Conservation (phyloP, 495 filamentous ascomycete species). For the Daldinia caldariorum region DNA sequence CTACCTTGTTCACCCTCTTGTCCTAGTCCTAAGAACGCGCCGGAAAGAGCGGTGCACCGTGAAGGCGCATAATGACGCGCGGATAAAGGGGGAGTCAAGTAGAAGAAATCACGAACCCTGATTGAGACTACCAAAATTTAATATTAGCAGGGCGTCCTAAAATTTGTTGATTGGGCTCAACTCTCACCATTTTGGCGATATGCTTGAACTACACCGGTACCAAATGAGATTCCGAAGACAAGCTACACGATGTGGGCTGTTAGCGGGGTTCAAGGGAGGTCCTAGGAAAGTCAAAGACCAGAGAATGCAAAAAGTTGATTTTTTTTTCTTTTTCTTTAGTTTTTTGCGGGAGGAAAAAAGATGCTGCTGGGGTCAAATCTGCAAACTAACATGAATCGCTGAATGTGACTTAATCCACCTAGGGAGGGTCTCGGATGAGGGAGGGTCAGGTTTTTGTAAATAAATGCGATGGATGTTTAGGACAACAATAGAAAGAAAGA, state of each 20-base stretch:
- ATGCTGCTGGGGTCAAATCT: constrained; percentile 7
- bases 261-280: constrained; percentile 38
- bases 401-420: constrained; percentile 10
- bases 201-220: constrained; percentile 40
- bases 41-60: constrained; percentile 25
- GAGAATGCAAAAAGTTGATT: background rate
- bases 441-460: constrained; percentile 5
- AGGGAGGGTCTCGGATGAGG: constrained; percentile 15
- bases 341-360: background rate
- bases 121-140: constrained; percentile 66
- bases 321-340: background rate
- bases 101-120: constrained; percentile 65
- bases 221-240: constrained; percentile 41
- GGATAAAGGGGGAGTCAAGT: constrained; percentile 24
- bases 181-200: constrained; percentile 42
- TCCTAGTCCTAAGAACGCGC: constrained; percentile 19
- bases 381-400: constrained; percentile 37
- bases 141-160: constrained; percentile 21
- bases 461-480: constrained; percentile 31
- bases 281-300: background rate
- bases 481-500: constrained; percentile 31
- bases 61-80: constrained; percentile 35
- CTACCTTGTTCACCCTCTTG: constrained; percentile 26
- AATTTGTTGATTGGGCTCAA: constrained; percentile 36
- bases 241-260: constrained; percentile 42